A percentile compares a stretch with the other conserved stretches of the same genome.
phyloP scores from a whole-genome alignment of 148 eudicot species.

The Amaranthus cruentus region DNA sequence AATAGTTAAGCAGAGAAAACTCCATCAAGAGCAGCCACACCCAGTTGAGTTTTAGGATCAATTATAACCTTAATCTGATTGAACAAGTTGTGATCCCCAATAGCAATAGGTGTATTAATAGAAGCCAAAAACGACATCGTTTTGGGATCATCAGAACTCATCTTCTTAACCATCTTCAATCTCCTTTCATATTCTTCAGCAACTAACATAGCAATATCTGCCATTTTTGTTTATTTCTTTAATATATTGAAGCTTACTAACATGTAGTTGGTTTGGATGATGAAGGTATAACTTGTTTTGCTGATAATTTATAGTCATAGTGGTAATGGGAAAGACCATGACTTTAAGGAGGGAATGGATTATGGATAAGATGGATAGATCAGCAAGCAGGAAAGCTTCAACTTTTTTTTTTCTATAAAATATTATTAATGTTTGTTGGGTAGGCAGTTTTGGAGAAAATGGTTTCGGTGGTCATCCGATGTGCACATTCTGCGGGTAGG shows the following conservation, averaged over 20 bases:
- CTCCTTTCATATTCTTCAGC: constrained; percentile 91
- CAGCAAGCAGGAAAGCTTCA: background rate
- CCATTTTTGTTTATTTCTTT: constrained; percentile 34
- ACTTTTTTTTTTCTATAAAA: background rate
- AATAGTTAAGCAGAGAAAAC: constrained; percentile 56
- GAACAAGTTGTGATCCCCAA: constrained; percentile 16
- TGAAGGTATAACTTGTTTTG: background rate
- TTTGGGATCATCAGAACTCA: constrained; percentile 13
- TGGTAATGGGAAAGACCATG: background rate
- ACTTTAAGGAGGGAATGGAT: background rate
- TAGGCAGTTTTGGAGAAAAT: no score
- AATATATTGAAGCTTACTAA: background rate
- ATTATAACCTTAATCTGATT: constrained; percentile 5
- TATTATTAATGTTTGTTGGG: no score
- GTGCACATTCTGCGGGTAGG: no score
- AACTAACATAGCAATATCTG: constrained; percentile 78
- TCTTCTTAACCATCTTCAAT: constrained; percentile 38
- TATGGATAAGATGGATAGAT: background rate
- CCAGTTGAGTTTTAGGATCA: constrained; percentile 46
- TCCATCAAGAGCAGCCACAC: constrained; percentile 53
- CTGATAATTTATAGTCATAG: background rate
- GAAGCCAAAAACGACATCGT: constrained; percentile 1
- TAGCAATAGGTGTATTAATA: background rate
- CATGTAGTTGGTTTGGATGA: background rate
- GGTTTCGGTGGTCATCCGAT: no score